phyloP scores from a whole-genome alignment of 306 rosid species.

The Trichosanthes cucumerina region DNA sequence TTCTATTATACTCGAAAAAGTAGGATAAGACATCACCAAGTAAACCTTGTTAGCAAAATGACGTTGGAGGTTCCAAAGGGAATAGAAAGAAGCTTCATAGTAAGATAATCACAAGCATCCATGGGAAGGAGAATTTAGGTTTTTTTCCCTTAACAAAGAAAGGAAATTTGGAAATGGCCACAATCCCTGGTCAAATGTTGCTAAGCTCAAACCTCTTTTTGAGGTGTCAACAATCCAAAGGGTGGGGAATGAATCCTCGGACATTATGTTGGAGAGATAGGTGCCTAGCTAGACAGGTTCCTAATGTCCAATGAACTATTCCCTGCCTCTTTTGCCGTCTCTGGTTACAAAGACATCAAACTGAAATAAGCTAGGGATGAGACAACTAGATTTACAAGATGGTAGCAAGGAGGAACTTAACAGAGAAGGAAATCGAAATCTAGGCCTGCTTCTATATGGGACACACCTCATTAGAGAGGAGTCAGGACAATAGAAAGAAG shows the following conservation, averaged over 20 bases:
- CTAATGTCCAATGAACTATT: not conserved
- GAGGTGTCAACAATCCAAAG: not conserved
- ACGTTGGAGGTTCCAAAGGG: not conserved
- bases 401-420: not conserved
- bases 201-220: not conserved
- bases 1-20: not conserved
- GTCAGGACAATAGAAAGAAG: not conserved
- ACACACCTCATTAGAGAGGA: not conserved
- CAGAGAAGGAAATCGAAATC: not conserved
- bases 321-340: not conserved
- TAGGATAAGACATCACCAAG: not conserved
- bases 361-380: not conserved
- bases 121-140: not conserved
- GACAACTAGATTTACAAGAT: not conserved
- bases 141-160: not conserved
- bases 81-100: not conserved
- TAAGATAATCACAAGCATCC: not conserved
- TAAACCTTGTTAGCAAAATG: not conserved
- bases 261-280: not conserved
- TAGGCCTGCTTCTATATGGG: not conserved
- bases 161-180: not conserved
- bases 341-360: not conserved
- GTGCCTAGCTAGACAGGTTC: not conserved
- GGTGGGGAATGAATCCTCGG: not conserved
- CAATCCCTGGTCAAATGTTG: not conserved